Base-by-base conservation (phyloP, 306 rosid genomes). In the Lathyrus tuberosus region DNA sequence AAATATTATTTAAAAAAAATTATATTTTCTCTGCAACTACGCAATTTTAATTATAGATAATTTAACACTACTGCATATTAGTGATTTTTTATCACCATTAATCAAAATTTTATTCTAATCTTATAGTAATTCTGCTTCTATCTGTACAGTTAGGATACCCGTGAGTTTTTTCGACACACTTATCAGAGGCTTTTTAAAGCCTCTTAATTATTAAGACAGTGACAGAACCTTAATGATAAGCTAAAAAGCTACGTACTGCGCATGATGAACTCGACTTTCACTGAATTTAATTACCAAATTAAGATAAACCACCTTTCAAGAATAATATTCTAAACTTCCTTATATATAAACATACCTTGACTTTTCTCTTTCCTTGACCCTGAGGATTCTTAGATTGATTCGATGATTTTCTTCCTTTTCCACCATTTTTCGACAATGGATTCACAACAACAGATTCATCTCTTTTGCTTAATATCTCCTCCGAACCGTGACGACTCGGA, bases 301-400 rank as follows among this genome's bases (percentile, higher is more conserved):
- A 33, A n/a, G 28, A 51, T 2, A 11, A 47, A 33, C 5, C 12
- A 47, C 33, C 14, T 47, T 26, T 24, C 53, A 26, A 56, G 10
- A 43, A 56, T 17, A 64, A 44, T 24, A 4, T 4, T 60, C 41
- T 52, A 62, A 16, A 46, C 6, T 48, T 31, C 30, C 7, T 49
- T 49, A 16, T 6, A 4, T 52, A 10, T 26, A 26, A 9, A 3
- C 13, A 56, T 30, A 87, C 98, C 97, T 94, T 94, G 22, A 87
- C 85, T 86, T 90, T 94, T 76, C 91, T 77, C 83, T 88, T 94
- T 76, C 89, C 96, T 6, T 88, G 97, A 78, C 89, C 96, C 8
- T 88, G 96, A 78, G 79, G 70, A 71, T 76, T 83, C 75, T 85
- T 86, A 2, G 86, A 78, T 49, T 85, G 88, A 14, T 67, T 73